phyloP scores from a whole-genome alignment of 2,329 filamentous ascomycete species.

The Sporothrix euskadiensis region DNA sequence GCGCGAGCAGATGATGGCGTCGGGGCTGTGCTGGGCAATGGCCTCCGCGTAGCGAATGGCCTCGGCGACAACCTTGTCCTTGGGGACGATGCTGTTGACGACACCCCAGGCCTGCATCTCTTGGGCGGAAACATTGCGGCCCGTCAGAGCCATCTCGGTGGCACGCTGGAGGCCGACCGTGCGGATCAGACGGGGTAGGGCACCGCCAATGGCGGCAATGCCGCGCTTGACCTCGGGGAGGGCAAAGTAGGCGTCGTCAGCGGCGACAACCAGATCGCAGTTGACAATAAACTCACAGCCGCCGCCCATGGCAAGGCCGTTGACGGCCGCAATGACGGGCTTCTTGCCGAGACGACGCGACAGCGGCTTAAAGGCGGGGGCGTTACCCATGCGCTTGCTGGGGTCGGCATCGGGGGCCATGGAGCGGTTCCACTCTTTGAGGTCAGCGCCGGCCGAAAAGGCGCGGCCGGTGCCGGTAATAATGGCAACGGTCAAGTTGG shows the following conservation, averaged over 20 bases:
- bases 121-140: constrained; percentile 57
- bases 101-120: constrained; percentile 67
- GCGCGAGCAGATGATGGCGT: constrained; percentile 70
- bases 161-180: constrained; percentile 69
- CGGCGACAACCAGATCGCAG: constrained; percentile 60
- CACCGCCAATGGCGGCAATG: constrained; percentile 70
- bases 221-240: constrained; percentile 70
- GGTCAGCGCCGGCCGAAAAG: constrained; percentile 57
- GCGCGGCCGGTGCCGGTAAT: constrained; percentile 55
- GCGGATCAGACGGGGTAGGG: constrained; percentile 64
- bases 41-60: constrained; percentile 62
- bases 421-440: constrained; percentile 49
- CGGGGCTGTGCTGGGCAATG: constrained; percentile 69
- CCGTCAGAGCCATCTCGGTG: constrained; percentile 70
- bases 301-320: constrained; percentile 61
- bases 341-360: constrained; percentile 58
- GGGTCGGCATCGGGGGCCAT: constrained; percentile 36
- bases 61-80: constrained; percentile 52
- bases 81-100: constrained; percentile 62
- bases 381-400: constrained; percentile 34
- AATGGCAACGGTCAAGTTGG: constrained; percentile 49
- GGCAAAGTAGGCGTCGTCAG: constrained; percentile 53
- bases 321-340: constrained; percentile 64
- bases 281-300: constrained; percentile 63
- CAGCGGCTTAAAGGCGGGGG: constrained; percentile 41